Conservation (phyloP, 441 rosid species). For the Sinapis alba region DNA sequence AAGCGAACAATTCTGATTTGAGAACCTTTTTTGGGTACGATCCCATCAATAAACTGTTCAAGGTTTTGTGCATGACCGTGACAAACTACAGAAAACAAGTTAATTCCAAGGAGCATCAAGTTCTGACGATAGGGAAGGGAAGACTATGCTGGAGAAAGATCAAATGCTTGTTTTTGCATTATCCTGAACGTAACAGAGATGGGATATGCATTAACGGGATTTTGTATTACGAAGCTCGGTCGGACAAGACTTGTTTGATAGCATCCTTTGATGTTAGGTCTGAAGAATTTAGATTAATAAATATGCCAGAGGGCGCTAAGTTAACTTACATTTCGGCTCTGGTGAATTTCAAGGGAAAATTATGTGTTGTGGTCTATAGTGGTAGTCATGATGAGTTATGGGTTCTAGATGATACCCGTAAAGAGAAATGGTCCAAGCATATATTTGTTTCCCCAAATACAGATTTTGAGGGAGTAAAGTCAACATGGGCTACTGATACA, state of each 20-base stretch:
- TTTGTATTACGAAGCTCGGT: neutral
- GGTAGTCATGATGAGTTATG: neutral
- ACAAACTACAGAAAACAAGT: neutral
- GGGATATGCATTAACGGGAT: neutral
- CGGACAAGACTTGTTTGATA: neutral
- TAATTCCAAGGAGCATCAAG: neutral
- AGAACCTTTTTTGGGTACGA: conserved; percentile 21
- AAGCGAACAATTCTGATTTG: neutral
- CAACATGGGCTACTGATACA: neutral
- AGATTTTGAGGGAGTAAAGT: neutral
- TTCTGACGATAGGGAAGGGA: neutral
- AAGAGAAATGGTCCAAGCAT: neutral
- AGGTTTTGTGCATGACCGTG: conserved; percentile 19
- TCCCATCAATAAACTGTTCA: neutral
- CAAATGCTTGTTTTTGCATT: neutral
- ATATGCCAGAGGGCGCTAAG: neutral
- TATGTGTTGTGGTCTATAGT: neutral
- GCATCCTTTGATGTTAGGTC: neutral
- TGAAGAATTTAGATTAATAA: neutral
- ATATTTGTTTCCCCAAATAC: neutral
- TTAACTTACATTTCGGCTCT: neutral
- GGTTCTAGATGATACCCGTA: neutral
- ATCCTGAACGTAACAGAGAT: neutral
- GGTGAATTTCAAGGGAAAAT: neutral
- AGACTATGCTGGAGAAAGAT: neutral